Base-by-base conservation (phyloP, 257 asterid species). In the Eustoma russellianum region DNA sequence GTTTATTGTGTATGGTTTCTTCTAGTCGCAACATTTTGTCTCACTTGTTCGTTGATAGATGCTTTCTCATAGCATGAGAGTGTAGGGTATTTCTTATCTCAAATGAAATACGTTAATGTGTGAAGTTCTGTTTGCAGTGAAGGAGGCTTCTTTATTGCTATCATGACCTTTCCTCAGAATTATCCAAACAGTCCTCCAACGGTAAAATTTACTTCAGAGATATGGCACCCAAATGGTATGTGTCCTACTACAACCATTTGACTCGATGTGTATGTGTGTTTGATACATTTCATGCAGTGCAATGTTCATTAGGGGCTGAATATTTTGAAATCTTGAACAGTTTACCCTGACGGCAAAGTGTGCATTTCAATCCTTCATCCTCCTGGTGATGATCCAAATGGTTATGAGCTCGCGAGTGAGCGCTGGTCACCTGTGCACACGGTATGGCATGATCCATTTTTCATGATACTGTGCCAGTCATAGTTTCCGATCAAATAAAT, bases 361-460 rank as follows among this genome's bases (percentile, higher is more conserved):
- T 92, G 98, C 78, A 88, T 92, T 57, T 92, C 98, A 52, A 92
- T 88, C 63, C 95, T 92, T 68, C 98, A 92, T 62, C 95, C 96
- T 0, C 97, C 98, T 18, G 98, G 98, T 3, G 97, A 92, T 56
- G 98, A 92, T 79, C 98, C 98, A 63, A 92, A 83, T 28, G 98
- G 97, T 46, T 92, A 88, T 63, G 98, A 92, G 77, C 95, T 85
- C 69, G 97, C 98, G 13, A 92, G 97, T 75, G 98, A 92, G 69
- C 92, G 98, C 17, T 92, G 98, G 98, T 77, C 97, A 12, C 98
- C 97, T 67, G 98, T 88, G 59, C 98, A 92, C 77, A 92, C 98
- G 78, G 98, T 92, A 88, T 63, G 52, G 14, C 30, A 24, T 24
- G 30, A 24, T 24, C 30, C 10, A 5, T 12, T n/a, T 30, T 18